Percentiles rank a stretch among this genome's conserved stretches.
phyloP scores from a whole-genome alignment of 192 early-diverging fungal species.

The Coemansia sp. region DNA sequence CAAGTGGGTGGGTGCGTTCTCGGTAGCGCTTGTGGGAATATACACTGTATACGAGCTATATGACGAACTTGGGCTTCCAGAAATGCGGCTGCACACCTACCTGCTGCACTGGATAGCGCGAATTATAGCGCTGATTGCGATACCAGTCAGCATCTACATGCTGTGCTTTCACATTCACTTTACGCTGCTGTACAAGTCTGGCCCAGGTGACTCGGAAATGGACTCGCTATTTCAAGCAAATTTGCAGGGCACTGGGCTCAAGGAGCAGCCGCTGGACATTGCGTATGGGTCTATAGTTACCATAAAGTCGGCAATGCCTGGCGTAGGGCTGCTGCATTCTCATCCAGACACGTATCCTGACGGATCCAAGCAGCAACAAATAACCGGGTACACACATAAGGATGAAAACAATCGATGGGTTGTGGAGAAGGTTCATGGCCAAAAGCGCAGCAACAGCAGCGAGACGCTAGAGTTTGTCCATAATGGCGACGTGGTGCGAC shows the following conservation, averaged over 20 bases:
- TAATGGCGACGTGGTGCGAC: constrained; percentile 78
- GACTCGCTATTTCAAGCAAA: constrained; percentile 95
- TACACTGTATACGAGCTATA: constrained; percentile 94
- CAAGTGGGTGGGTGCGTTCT: constrained; percentile 97
- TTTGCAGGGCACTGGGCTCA: constrained; percentile 75
- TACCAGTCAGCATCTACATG: constrained; percentile 83
- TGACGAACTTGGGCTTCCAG: constrained; percentile 75
- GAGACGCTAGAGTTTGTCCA: constrained; percentile 62
- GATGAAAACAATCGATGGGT: constrained; percentile 94
- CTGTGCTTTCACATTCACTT: constrained; percentile 86
- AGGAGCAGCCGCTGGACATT: constrained; percentile 80
- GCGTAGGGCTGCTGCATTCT: constrained; percentile 91
- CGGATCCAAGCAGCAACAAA: constrained; percentile 92
- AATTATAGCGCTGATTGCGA: constrained; percentile 70
- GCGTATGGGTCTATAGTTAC: constrained; percentile 89
- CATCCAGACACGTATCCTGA: constrained; percentile 82
- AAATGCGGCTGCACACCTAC: constrained; percentile 62
- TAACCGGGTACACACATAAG: constrained; percentile 91
- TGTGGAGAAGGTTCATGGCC: constrained; percentile 62
- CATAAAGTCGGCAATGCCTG: constrained; percentile 76
- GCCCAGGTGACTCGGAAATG: constrained; percentile 90
- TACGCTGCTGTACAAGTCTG: constrained; percentile 72
- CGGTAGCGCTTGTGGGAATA: constrained; percentile 84
- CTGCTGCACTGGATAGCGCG: constrained; percentile 83
- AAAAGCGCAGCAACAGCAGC: constrained; percentile 16